A percentile compares a stretch with the other conserved stretches of the same genome.
Evolutionary conservation across 768 basidiomycete genomes (phyloP).

Genomic region (Trametes gibbosa): DNA sequence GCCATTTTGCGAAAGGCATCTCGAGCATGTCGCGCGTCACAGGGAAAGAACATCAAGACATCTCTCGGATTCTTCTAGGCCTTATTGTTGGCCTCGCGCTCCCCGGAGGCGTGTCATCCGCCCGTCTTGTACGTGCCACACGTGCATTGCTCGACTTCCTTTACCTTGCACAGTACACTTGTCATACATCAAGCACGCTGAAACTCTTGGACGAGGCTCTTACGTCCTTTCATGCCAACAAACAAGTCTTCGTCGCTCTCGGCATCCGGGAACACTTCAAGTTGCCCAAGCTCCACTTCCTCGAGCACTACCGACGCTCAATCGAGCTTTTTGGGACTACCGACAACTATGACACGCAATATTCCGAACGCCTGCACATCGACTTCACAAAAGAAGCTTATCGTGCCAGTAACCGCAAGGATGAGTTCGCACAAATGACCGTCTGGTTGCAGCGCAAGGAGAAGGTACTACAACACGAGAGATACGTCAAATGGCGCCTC

Average conservation of each 20-base stretch:
- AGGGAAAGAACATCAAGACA: slow-evolving; percentile 39
- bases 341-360: slow-evolving; percentile 31
- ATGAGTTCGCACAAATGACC: slow-evolving; percentile 29
- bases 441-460: slow-evolving; percentile 22
- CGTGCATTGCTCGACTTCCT: slow-evolving; percentile 18
- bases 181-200: neutral
- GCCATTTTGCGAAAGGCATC: slow-evolving; percentile 36
- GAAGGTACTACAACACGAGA: neutral
- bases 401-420: slow-evolving; percentile 23
- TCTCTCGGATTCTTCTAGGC: slow-evolving; percentile 29
- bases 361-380: slow-evolving; percentile 23
- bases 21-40: slow-evolving; percentile 41
- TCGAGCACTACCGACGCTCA: slow-evolving; percentile 21
- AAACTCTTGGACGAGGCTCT: neutral
- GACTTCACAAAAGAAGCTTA: slow-evolving; percentile 17
- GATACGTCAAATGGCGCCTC: too few species aligned
- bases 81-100: slow-evolving; percentile 21
- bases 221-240: slow-evolving; percentile 34
- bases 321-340: slow-evolving; percentile 20
- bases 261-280: slow-evolving; percentile 27
- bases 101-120: neutral
- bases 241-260: slow-evolving; percentile 35
- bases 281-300: slow-evolving; percentile 29
- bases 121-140: slow-evolving; percentile 21
- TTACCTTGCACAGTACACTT: slow-evolving; percentile 23